Percentiles rank a stretch among this genome's conserved stretches.
These are phyloP conservation scores for Euphorbia neoarborescens DNA, from an alignment of 441 rosid species.

Conservation along the genomic window DNA sequence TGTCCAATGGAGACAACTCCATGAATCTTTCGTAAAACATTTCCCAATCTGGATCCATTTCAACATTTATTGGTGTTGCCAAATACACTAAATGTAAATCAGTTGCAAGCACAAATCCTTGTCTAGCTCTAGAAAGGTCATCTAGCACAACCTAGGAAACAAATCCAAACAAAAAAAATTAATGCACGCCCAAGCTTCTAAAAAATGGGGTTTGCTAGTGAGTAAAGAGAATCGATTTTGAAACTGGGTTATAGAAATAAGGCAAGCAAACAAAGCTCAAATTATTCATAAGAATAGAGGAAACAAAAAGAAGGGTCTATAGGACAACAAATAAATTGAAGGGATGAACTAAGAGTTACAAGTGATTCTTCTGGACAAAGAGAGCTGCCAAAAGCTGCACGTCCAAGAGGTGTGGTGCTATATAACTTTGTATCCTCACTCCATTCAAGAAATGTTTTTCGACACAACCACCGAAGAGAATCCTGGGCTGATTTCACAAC, in stretches of 20 bases:
- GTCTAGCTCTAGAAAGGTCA: conserved; percentile 94
- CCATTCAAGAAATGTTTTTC: conserved; percentile 86
- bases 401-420: conserved; percentile 88
- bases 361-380: conserved; percentile 98
- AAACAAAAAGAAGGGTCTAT: not conserved
- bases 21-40: conserved; percentile 76
- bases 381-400: conserved; percentile 98
- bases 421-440: conserved; percentile 86
- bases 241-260: not conserved
- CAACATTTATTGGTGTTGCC: conserved; percentile 89
- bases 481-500: conserved; percentile 98
- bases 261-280: not conserved
- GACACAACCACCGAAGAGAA: conserved; percentile 97
- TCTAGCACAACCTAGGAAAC: conserved; percentile 76
- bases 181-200: conserved; percentile 4
- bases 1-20: conserved; percentile 81
- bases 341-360: conserved; percentile 37
- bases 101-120: conserved; percentile 95
- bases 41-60: conserved; percentile 97
- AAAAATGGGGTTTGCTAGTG: not conserved
- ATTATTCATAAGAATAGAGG: not conserved
- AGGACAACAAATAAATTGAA: not conserved
- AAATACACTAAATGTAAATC: conserved; percentile 91
- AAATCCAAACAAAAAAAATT: conserved; percentile 15
- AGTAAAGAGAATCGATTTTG: conserved; percentile 16